Base-by-base conservation (phyloP, 2,329 filamentous ascomycete genomes). In the Blumeriella jaapii region DNA sequence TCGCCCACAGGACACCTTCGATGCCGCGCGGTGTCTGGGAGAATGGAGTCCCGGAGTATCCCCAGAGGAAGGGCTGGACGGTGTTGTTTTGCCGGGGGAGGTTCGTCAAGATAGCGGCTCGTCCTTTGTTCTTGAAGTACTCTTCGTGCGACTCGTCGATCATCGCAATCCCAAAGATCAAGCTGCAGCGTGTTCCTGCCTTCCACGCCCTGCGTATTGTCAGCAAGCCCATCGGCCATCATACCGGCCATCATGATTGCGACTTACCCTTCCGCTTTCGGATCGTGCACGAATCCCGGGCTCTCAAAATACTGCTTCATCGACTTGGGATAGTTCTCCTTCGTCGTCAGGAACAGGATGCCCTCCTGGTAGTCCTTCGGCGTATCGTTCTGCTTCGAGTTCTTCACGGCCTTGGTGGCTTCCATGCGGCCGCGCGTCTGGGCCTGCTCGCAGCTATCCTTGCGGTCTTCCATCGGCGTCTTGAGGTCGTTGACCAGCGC, bases 121-220 rank as follows among this genome's bases (percentile, higher is more conserved):
- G 26, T 1, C 39, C 39, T 22, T 40, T 38, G 12, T 32, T 34
- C 23, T 34, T 37, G 11, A 27, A 28, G 12, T 36, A 38, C 6
- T 39, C 36, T 11, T 48, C 47, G 32, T 49, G 47, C 16, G 23
- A 45, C 30, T 49, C 47, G 32, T 49, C 47, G 10, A 45, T 34
- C 40, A 45, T 44, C 2, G 45, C 45, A 18, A 49, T 44, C 4
- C 47, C 47, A 26, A 49, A 42, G 3, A 44, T 38, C 16, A 47
- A 32, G 5, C 38, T 29, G 25, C 15, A 15, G 11, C 33, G 24
- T 4, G 23, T 37, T 20, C 29, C 29, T 31, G 29, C 28, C 13
- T 14, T 41, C 44, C 27, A 38, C 24, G 20, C 32, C 40, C 13
- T 43, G 28, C 8, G 24, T 13, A 3, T 22, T 10, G 16, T 23